Percentiles rank a stretch among this genome's conserved stretches.
Conservation (phyloP, 495 filamentous ascomycete genomes). For the Hypoxylon rickii region DNA sequence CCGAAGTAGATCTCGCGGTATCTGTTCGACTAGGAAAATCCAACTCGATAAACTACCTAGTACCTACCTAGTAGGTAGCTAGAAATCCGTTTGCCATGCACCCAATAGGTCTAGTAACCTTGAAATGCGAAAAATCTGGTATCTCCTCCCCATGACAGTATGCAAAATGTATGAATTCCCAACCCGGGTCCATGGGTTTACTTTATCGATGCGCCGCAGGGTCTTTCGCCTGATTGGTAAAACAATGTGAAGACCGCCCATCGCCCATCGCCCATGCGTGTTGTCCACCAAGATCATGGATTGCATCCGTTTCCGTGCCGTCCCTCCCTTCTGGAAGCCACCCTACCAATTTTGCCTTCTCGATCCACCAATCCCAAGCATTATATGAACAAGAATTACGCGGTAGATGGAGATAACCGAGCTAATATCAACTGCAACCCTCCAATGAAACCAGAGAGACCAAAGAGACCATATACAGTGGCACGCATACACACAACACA, state of each 20-base stretch:
- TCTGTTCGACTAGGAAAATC: too few species aligned
- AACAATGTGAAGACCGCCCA: constrained; percentile 25
- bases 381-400: background rate
- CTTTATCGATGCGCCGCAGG: constrained; percentile 23
- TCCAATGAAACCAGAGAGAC: constrained; percentile 20
- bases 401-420: constrained; percentile 27
- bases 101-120: constrained; percentile 31
- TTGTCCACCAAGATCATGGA: constrained; percentile 31
- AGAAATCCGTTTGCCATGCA: constrained; percentile 1
- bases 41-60: too few species aligned
- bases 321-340: background rate
- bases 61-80: too few species aligned
- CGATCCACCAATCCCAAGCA: background rate
- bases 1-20: too few species aligned
- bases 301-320: constrained; percentile 7
- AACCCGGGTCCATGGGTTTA: constrained; percentile 24
- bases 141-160: constrained; percentile 31
- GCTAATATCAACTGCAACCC: constrained; percentile 28
- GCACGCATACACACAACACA: background rate
- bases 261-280: constrained; percentile 16
- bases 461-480: background rate
- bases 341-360: background rate
- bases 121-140: constrained; percentile 36
- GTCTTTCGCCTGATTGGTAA: constrained; percentile 25
- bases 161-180: constrained; percentile 18